Evolutionary conservation across 306 rosid species (phyloP).

Genomic region (Styphnolobium japonicum): DNA sequence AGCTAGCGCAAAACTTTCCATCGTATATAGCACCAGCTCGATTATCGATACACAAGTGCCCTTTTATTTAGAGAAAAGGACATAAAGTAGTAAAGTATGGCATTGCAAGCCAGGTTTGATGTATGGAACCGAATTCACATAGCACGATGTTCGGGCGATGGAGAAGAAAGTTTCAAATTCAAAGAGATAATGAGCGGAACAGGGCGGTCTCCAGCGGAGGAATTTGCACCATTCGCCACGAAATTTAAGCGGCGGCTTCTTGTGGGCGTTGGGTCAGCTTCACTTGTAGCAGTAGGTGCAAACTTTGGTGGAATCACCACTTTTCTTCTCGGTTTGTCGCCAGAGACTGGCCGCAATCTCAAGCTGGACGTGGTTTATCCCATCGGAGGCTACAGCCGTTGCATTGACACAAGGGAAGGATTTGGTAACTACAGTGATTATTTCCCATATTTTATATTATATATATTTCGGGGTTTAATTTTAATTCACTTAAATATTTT

Average conservation of each 20-base stretch:
- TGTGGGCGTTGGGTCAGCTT: constrained; percentile 73
- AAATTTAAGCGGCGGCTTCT: constrained; percentile 62
- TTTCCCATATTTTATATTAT: too few species aligned
- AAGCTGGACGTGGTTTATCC: constrained; percentile 80
- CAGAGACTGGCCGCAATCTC: constrained; percentile 59
- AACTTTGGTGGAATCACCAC: constrained; percentile 75
- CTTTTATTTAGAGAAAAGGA: neutral
- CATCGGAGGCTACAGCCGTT: constrained; percentile 68
- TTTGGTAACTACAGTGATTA: constrained; percentile 53
- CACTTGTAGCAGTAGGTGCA: constrained; percentile 81
- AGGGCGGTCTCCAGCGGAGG: constrained; percentile 48
- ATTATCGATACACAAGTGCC: too few species aligned
- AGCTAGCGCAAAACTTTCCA: neutral
- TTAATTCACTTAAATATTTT: too few species aligned
- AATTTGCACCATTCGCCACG: constrained; percentile 50
- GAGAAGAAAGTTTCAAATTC: constrained; percentile 1
- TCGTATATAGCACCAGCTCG: neutral
- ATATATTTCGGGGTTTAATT: too few species aligned
- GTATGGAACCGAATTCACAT: constrained; percentile 34
- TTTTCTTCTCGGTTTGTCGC: constrained; percentile 68
- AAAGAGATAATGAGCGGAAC: neutral
- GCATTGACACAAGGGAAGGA: constrained; percentile 73
- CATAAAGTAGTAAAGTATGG: constrained; percentile 11
- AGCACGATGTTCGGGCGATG: constrained; percentile 31
- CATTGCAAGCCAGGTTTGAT: constrained; percentile 33